These are phyloP conservation scores for Rhizopogon vesiculosus DNA, from an alignment of 768 basidiomycete genomes.

Conservation along the genomic window DNA sequence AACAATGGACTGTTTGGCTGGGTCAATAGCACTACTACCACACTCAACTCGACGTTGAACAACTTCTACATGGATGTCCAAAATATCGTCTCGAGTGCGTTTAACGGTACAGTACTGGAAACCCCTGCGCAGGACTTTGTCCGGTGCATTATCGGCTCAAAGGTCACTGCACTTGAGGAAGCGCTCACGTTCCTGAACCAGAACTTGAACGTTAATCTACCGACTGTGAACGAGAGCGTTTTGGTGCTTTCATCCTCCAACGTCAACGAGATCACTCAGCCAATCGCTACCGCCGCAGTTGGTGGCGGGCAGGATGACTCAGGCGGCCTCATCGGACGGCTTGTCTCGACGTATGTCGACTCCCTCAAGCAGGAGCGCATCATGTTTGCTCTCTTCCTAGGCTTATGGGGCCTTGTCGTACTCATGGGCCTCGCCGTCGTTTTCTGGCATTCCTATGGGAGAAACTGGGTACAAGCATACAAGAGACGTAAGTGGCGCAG, in stretches of 20 bases:
- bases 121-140: slow-evolving; percentile 82
- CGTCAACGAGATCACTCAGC: slow-evolving; percentile 70
- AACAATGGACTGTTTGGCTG: slow-evolving; percentile 91
- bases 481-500: slow-evolving; percentile 45
- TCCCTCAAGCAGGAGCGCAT: slow-evolving; percentile 76
- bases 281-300: slow-evolving; percentile 82
- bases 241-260: slow-evolving; percentile 71
- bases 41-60: slow-evolving; percentile 82
- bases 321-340: slow-evolving; percentile 62
- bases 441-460: slow-evolving; percentile 68
- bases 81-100: slow-evolving; percentile 67
- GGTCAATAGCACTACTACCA: slow-evolving; percentile 87
- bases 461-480: slow-evolving; percentile 39
- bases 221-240: slow-evolving; percentile 67
- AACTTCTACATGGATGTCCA: slow-evolving; percentile 87
- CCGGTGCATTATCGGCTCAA: slow-evolving; percentile 86
- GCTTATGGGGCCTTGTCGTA: slow-evolving; percentile 78
- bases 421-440: slow-evolving; percentile 71
- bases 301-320: slow-evolving; percentile 48
- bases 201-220: slow-evolving; percentile 78
- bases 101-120: slow-evolving; percentile 82
- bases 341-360: slow-evolving; percentile 69
- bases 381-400: slow-evolving; percentile 82
- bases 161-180: slow-evolving; percentile 80
- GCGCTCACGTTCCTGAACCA: slow-evolving; percentile 90